Evolutionary conservation across 768 basidiomycete species (phyloP).

Genomic region (Coprinopsis cinerea): DNA sequence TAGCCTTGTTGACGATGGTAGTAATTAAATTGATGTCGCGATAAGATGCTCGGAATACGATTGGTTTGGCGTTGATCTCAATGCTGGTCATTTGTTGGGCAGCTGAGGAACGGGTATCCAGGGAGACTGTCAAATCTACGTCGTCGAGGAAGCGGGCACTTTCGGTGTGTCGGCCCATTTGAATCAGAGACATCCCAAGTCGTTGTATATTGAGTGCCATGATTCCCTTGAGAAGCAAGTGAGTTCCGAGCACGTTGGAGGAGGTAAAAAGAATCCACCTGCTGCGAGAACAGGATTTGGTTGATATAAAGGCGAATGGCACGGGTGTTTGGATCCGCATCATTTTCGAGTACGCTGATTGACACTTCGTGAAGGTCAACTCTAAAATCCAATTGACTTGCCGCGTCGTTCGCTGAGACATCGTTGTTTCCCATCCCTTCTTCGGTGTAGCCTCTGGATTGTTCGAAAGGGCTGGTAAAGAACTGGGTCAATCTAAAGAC

Average conservation of each 20-base stretch:
- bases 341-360: conserved; percentile 82
- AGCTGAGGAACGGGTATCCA: conserved; percentile 76
- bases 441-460: not conserved
- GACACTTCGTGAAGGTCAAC: conserved; percentile 89
- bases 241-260: not conserved
- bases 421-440: not conserved
- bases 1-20: conserved; percentile 79
- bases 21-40: conserved; percentile 89
- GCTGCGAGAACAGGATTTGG: conserved; percentile 84
- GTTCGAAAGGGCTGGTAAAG: conserved; percentile 44
- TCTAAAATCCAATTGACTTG: conserved; percentile 53
- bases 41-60: conserved; percentile 93
- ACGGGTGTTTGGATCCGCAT: conserved; percentile 70
- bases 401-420: not conserved
- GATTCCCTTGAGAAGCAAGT: conserved; percentile 50
- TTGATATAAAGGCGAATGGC: conserved; percentile 83
- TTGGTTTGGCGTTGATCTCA: conserved; percentile 73
- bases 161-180: conserved; percentile 80
- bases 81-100: conserved; percentile 74
- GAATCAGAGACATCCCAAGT: conserved; percentile 90
- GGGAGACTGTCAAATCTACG: conserved; percentile 77
- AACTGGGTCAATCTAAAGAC: conserved; percentile 86
- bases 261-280: conserved; percentile 42
- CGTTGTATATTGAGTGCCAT: conserved; percentile 72
- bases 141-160: conserved; percentile 91